A percentile compares a stretch with the other conserved stretches of the same genome.
phyloP scores from a whole-genome alignment of 2,329 filamentous ascomycete species.

The Thelonectria discophora region DNA sequence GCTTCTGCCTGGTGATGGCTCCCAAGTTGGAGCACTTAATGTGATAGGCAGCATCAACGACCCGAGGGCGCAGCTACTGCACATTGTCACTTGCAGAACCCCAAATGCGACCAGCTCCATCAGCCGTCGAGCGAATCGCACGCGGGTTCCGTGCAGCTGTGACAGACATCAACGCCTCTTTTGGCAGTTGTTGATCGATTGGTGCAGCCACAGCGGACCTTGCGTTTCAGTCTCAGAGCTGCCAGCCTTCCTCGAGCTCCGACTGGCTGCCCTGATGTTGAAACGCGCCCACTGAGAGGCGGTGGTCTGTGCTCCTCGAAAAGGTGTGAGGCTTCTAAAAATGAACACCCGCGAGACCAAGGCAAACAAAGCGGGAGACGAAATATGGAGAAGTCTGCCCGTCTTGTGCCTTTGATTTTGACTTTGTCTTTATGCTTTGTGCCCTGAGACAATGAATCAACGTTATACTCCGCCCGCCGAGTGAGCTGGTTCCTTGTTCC shows the following conservation, averaged over 20 bases:
- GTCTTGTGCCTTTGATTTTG: background rate
- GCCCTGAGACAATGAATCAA: constrained; percentile 1
- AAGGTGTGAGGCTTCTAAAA: constrained; percentile 33
- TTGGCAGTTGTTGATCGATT: constrained; percentile 10
- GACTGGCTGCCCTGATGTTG: constrained; percentile 42
- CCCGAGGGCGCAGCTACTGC: background rate
- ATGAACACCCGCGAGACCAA: constrained; percentile 17
- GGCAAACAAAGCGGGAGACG: background rate
- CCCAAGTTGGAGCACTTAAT: background rate
- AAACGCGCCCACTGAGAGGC: constrained; percentile 31
- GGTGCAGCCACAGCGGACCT: constrained; percentile 18
- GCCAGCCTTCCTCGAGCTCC: background rate
- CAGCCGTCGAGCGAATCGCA: background rate
- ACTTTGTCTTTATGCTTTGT: constrained; percentile 1
- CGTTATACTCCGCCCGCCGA: background rate
- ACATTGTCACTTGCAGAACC: background rate
- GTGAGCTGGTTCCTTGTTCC: background rate
- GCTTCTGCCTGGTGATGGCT: constrained; percentile 9
- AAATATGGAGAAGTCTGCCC: constrained; percentile 10
- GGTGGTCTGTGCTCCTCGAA: constrained; percentile 22
- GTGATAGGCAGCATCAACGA: background rate
- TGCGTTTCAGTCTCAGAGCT: constrained; percentile 34
- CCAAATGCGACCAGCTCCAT: background rate
- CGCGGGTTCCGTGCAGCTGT: background rate
- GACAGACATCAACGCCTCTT: background rate